Evolutionary conservation across 192 early-diverging fungal species (phyloP).

Genomic region (Phlyctochytrium arcticum): DNA sequence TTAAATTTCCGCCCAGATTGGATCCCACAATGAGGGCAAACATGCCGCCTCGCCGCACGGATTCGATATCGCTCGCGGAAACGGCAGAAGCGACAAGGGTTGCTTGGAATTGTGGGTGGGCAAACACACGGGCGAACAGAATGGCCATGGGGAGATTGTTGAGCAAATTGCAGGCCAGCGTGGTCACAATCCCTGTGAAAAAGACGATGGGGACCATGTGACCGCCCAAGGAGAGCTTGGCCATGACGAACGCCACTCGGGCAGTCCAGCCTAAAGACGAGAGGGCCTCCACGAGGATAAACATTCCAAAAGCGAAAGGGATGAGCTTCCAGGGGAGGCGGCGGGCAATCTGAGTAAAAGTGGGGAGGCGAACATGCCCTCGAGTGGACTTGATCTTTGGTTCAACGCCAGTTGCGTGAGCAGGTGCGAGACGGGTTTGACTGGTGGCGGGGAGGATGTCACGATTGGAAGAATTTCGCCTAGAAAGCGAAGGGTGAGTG

Average conservation of each 20-base stretch:
- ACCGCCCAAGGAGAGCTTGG: conserved; percentile 55
- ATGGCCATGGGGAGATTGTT: conserved; percentile 89
- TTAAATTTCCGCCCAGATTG: conserved; percentile 80
- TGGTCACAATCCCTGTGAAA: conserved; percentile 54
- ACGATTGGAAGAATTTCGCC: background rate
- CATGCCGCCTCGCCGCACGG: conserved; percentile 50
- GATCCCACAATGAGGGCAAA: conserved; percentile 73
- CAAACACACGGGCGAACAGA: conserved; percentile 67
- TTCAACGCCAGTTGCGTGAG: no score
- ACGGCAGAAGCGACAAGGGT: conserved; percentile 20
- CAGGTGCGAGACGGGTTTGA: no score
- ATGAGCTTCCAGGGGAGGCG: conserved; percentile 74
- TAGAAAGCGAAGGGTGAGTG: background rate
- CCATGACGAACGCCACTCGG: conserved; percentile 57
- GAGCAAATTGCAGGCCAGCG: conserved; percentile 67
- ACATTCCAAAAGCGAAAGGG: conserved; percentile 82
- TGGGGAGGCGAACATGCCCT: background rate
- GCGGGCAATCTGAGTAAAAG: background rate
- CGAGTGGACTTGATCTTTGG: background rate
- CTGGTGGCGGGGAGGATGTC: background rate
- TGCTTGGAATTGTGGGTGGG: conserved; percentile 55
- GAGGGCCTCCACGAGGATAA: conserved; percentile 76
- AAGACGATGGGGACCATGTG: conserved; percentile 63
- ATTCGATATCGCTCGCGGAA: background rate
- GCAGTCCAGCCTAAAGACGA: conserved; percentile 63